A percentile compares a stretch with the other conserved stretches of the same genome.
These are phyloP conservation scores for Oehlia diaphana DNA, from an alignment of 192 early-diverging fungal species.

Conservation along the genomic window DNA sequence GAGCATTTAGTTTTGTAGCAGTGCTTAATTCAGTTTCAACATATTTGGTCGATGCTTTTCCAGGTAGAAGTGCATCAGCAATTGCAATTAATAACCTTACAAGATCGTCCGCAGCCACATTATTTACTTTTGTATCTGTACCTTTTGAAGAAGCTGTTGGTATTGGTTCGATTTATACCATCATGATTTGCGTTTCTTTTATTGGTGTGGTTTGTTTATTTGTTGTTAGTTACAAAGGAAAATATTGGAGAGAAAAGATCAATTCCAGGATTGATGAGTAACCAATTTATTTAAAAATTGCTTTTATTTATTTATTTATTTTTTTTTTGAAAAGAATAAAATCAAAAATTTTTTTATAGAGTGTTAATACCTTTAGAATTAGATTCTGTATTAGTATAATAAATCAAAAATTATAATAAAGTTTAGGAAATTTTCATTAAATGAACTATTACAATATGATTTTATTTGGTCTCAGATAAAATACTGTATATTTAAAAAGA, in stretches of 20 bases:
- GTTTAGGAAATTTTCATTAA: no score
- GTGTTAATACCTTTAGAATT: no score
- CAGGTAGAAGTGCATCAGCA: constrained; percentile 5
- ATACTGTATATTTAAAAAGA: no score
- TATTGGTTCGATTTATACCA: background rate
- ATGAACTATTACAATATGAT: no score
- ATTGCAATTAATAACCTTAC: constrained; percentile 12
- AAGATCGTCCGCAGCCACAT: background rate
- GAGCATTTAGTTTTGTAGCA: background rate
- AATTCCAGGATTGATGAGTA: no score
- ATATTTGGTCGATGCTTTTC: constrained; percentile 24
- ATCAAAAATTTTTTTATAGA: no score
- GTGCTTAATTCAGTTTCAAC: background rate
- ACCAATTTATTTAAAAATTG: no score
- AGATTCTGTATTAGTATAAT: no score
- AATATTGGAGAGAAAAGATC: background rate
- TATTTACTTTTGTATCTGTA: background rate
- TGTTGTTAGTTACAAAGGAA: background rate
- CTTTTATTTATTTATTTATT: no score
- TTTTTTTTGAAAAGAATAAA: no score
- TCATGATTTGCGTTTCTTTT: background rate
- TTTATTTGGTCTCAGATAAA: no score
- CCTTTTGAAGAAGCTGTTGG: background rate
- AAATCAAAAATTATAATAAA: no score
- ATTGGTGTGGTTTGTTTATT: background rate